phyloP scores from a whole-genome alignment of 1,284 basidiomycete genomes.

The Boletus smithii region DNA sequence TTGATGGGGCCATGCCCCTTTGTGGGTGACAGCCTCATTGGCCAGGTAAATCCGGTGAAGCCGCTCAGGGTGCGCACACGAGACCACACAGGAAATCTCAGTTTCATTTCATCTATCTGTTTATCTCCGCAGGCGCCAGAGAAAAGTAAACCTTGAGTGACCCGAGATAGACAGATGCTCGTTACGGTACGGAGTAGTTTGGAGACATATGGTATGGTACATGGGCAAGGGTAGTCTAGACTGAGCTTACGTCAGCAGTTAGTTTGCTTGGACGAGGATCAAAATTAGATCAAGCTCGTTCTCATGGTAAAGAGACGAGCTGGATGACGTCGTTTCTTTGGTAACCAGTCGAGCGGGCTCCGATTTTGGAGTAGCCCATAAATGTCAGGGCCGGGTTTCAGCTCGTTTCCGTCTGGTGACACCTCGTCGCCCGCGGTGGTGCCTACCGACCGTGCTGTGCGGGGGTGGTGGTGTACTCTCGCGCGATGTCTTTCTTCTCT shows the following conservation, averaged over 20 bases:
- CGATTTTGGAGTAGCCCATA: background rate
- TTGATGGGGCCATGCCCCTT: constrained; percentile 2
- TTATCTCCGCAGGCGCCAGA: constrained; percentile 27
- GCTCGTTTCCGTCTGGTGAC: constrained; percentile 14
- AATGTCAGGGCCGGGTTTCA: constrained; percentile 18
- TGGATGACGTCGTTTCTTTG: constrained; percentile 25
- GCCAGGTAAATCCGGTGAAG: constrained; percentile 10
- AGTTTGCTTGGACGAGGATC: too few relatives aligned
- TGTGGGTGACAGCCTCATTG: constrained; percentile 7
- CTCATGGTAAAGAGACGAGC: constrained; percentile 11
- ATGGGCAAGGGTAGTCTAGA: constrained; percentile 7
- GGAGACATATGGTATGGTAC: background rate
- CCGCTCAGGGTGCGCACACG: constrained; percentile 2
- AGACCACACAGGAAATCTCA: constrained; percentile 3
- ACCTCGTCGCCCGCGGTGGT: constrained; percentile 9
- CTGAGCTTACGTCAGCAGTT: constrained; percentile 2
- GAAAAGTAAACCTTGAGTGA: constrained; percentile 5
- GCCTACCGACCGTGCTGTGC: constrained; percentile 1
- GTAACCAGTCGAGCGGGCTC: constrained; percentile 16
- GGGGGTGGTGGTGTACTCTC: constrained; percentile 2
- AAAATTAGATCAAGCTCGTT: constrained; percentile 10
- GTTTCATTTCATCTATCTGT: constrained; percentile 11
- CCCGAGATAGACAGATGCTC: constrained; percentile 3
- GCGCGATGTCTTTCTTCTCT: background rate
- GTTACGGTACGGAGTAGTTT: constrained; percentile 10